Evolutionary conservation across 2,329 filamentous ascomycete genomes (phyloP), one percentile per base, ranked within the genome.

Genomic region (Colletotrichum falcatum): DNA sequence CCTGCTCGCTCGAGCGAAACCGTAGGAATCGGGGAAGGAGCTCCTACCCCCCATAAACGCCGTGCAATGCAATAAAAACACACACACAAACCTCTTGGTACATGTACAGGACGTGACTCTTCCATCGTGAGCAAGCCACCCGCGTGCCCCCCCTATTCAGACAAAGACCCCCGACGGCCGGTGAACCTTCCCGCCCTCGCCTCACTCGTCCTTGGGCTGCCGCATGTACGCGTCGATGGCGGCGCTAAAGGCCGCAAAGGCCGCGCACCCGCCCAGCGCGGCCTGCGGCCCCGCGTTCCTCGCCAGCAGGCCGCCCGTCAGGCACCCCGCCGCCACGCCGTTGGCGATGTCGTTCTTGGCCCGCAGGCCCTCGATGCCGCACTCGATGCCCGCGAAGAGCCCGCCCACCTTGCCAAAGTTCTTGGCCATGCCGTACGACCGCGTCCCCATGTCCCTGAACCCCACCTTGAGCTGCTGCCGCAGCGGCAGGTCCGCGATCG

Each of bases 371-470:
- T 99, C 96, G 78, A 99, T 94, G 74, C 93, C 94, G 84, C 96
- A 99, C 83, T 99, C 96, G 63, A 96, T 97, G 49, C 95, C 95
- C 20, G 90, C 89, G 84, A 97, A 99, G 26, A 98, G 88, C 2
- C 94, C 92, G 76, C 96, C 96, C 60, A 99, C 94, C 75, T 95
- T 92, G 73, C 94, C 95, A 79, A 99, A 99, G 85, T 97, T 98
- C 84, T 95, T 96, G 65, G 95, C 96, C 58, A 91, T 94, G 73
- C 90, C 92, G 81, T 87, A 93, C 5, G 94, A 95, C 16, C 94
- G 90, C 73, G 87, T 82, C 74, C 96, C 96, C 95, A 99, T 98
- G 81, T 99, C 96, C 81, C 93, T 94, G 85, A 99, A 94, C 63
- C 96, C 96, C 77, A 88, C 83, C 73, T 89, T 90, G 64, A 99